Base-by-base conservation (phyloP, 306 rosid species). In the Lupinus albus region DNA sequence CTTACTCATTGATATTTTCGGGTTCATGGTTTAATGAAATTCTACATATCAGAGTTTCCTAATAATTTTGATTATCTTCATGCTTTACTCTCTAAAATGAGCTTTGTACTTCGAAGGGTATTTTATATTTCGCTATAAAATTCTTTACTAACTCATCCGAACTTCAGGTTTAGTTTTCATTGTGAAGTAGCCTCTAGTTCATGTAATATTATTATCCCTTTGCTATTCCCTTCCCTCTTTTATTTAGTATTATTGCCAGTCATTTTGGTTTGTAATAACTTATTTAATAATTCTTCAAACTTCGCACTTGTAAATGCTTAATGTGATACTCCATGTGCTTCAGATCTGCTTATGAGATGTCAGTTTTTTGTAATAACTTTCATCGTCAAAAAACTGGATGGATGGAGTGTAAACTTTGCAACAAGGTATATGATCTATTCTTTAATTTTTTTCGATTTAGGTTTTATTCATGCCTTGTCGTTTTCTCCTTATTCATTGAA, bases 401-500 rank as follows among this genome's bases (percentile, higher is more conserved):
- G 99, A 89, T 87, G 77, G 96, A 90, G 59, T 94, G 99, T 86
- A 72, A 82, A 72, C 73, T 81, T 67, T 94, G 99, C 82, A 81
- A 80, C 77, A 94, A 90, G 96, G 99, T 94, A 25, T 21, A 21
- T 25, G 30, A 81, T 66, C 51, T 18, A 18, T 67, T 28, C 15
- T 53, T 56, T 36, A 11, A 11, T 11, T 44, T 53, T 33, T 61
- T 45, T 47, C 25, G 13, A 20, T 33, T 21, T 61, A 21, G 52
- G 36, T 42, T 50, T 30, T 50, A 4, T 64, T 59, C 30, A 7
- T 54, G 18, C 25, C 2, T 55, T 47, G 14, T 18, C 54, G 54
- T 78, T 6, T 45, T 56, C 7, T 74, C 30, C 36, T 57, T 20
- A 36, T 54, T 6, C 38, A 45, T 17, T 49, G 56, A 68, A 58